phyloP scores from a whole-genome alignment of 164 flowering plant species.

The Kingdonia uniflora region DNA sequence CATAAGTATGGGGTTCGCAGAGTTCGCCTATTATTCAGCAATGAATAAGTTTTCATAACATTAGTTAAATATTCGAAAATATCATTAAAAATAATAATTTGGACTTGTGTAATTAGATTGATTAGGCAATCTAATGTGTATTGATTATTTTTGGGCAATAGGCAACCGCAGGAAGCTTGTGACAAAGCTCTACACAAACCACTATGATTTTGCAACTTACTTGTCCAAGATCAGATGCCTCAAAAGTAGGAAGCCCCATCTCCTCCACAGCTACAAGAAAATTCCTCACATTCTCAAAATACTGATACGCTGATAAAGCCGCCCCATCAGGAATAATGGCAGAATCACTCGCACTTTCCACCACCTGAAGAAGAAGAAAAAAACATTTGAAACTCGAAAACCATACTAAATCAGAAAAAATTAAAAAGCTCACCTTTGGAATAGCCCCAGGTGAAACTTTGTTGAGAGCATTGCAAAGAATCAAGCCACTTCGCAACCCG shows the following conservation, averaged over 20 bases:
- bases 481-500: conserved; percentile 74
- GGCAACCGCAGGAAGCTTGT: too few relatives aligned
- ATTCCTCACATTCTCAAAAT: conserved; percentile 94
- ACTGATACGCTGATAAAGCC: conserved; percentile 89
- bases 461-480: conserved; percentile 76
- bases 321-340: conserved; percentile 82
- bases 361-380: conserved; percentile 44
- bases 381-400: neutral
- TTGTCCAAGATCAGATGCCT: conserved; percentile 95
- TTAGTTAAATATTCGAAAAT: too few relatives aligned
- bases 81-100: too few relatives aligned
- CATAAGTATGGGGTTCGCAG: too few relatives aligned
- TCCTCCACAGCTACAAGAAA: conserved; percentile 80
- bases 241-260: conserved; percentile 85
- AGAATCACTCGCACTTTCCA: conserved; percentile 74
- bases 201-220: conserved; percentile 44
- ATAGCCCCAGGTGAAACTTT: conserved; percentile 81
- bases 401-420: too few relatives aligned
- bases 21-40: too few relatives aligned
- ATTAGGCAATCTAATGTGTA: too few relatives aligned
- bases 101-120: too few relatives aligned
- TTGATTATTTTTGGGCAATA: too few relatives aligned
- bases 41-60: too few relatives aligned
- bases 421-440: conserved; percentile 71
- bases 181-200: too few relatives aligned